phyloP scores from a whole-genome alignment of 2,329 filamentous ascomycete genomes.

The Colletotrichum shisoi region DNA sequence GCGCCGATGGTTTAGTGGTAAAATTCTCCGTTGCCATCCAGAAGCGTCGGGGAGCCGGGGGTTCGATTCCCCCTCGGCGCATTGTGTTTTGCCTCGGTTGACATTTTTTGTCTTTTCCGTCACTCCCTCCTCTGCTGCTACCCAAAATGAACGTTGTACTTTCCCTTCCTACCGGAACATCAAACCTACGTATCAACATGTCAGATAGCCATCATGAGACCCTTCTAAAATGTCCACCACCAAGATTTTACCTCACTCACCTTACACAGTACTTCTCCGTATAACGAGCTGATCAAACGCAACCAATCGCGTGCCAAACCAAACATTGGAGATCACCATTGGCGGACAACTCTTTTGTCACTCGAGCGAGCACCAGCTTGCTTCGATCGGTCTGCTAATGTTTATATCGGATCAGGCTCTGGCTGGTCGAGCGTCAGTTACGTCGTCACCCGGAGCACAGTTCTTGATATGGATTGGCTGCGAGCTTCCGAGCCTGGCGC shows the following conservation, averaged over 20 bases:
- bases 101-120: too few species aligned
- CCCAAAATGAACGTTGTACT: too few species aligned
- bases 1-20: slow-evolving; percentile 29
- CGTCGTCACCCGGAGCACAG: neutral
- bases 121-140: too few species aligned
- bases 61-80: slow-evolving; percentile 28
- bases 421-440: neutral
- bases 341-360: neutral
- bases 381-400: neutral
- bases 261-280: too few species aligned
- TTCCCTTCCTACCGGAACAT: too few species aligned
- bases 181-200: too few species aligned
- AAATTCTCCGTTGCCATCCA: slow-evolving; percentile 26
- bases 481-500: too few species aligned
- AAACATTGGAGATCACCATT: neutral
- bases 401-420: neutral
- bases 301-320: too few species aligned
- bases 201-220: too few species aligned
- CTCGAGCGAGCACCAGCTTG: neutral
- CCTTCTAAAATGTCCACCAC: too few species aligned
- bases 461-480: neutral
- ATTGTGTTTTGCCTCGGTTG: neutral
- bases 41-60: slow-evolving; percentile 27
- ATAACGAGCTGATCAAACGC: neutral
- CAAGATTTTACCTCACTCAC: too few species aligned